Evolutionary conservation across 805 yeast genomes (phyloP).

Genomic region (Yarrowia hollandica): DNA sequence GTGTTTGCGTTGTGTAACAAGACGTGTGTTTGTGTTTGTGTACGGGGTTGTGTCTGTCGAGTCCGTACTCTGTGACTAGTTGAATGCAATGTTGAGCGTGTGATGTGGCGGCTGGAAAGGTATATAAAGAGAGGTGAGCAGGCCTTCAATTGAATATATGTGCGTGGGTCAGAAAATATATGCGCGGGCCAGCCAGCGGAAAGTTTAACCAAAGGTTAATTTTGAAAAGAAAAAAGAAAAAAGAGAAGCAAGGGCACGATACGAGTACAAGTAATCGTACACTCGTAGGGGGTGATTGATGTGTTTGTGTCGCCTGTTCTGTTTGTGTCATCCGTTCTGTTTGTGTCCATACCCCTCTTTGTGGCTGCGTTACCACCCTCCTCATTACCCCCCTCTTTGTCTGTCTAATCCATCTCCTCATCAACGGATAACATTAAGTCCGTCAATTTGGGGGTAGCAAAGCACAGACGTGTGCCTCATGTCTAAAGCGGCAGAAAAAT

Average conservation of each 20-base stretch:
- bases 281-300: too few species aligned
- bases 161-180: background rate
- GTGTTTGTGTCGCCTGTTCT: too few species aligned
- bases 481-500: background rate
- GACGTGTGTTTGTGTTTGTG: background rate
- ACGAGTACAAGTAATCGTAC: too few species aligned
- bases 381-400: background rate
- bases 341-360: too few species aligned
- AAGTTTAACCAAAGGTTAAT: conserved; percentile 3
- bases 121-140: background rate
- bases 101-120: background rate
- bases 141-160: background rate
- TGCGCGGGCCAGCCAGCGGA: conserved; percentile 21
- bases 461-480: too few species aligned
- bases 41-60: background rate
- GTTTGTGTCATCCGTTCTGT: too few species aligned
- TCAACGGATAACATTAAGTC: background rate
- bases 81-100: too few species aligned
- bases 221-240: background rate
- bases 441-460: background rate
- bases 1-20: background rate
- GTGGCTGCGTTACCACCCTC: background rate
- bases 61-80: too few species aligned
- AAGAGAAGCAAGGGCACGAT: background rate
- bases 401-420: background rate